phyloP scores from a whole-genome alignment of 805 yeast species.

The Pichia ethanolica region DNA sequence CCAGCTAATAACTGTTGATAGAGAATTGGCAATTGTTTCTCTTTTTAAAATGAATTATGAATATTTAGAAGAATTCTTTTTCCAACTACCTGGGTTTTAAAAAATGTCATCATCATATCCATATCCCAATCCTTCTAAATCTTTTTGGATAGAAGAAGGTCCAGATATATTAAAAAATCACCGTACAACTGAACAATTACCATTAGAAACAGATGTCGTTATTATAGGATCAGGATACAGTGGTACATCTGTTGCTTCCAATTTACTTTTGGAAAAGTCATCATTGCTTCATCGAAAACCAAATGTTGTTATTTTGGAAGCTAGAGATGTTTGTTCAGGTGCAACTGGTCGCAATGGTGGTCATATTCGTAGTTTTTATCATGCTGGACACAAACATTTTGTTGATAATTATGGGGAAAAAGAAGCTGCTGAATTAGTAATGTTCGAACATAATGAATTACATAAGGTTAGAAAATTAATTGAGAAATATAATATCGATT shows the following conservation, averaged over 20 bases:
- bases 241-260: constrained; percentile 33
- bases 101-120: constrained; percentile 6
- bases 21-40: too few species aligned
- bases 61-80: too few species aligned
- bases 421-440: constrained; percentile 30
- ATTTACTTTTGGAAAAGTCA: constrained; percentile 17
- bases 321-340: constrained; percentile 31
- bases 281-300: constrained; percentile 1
- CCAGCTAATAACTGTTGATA: too few species aligned
- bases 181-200: constrained; percentile 23
- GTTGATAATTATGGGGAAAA: constrained; percentile 16
- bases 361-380: constrained; percentile 33
- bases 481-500: constrained; percentile 29
- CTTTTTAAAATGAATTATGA: too few species aligned
- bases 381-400: constrained; percentile 14
- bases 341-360: constrained; percentile 47
- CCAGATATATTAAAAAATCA: constrained; percentile 1
- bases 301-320: constrained; percentile 27
- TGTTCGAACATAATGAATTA: constrained; percentile 31
- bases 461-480: constrained; percentile 28
- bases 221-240: constrained; percentile 41
- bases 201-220: constrained; percentile 32
- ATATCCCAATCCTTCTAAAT: constrained; percentile 15
- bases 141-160: constrained; percentile 11
- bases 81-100: too few species aligned